phyloP scores from a whole-genome alignment of 306 rosid genomes.

The Biancaea sappan region DNA sequence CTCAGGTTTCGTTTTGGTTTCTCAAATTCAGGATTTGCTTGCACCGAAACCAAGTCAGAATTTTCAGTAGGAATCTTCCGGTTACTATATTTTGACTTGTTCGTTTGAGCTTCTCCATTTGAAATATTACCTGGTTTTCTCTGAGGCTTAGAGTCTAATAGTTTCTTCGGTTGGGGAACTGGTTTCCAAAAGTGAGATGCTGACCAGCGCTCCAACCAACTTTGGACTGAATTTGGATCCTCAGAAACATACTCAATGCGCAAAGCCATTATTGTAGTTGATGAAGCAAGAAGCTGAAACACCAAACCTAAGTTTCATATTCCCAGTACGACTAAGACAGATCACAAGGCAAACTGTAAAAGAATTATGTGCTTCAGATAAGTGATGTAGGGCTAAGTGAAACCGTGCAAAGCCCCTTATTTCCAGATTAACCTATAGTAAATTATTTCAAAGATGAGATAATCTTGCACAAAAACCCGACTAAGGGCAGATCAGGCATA shows the following conservation, averaged over 20 bases:
- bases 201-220: conserved; percentile 86
- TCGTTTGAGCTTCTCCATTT: conserved; percentile 53
- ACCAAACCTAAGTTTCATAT: conserved; percentile 30
- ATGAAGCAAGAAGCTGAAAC: conserved; percentile 66
- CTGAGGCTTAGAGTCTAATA: conserved; percentile 52
- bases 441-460: neutral
- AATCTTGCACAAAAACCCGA: conserved; percentile 7
- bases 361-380: conserved; percentile 4
- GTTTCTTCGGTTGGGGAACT: conserved; percentile 62
- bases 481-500: neutral
- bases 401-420: neutral
- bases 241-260: conserved; percentile 50
- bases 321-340: neutral
- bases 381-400: neutral
- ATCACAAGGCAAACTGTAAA: neutral
- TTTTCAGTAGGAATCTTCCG: conserved; percentile 56
- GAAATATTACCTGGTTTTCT: conserved; percentile 54
- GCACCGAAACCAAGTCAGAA: conserved; percentile 49
- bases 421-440: conserved; percentile 7
- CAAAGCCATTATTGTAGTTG: conserved; percentile 56
- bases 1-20: conserved; percentile 66
- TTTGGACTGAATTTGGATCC: conserved; percentile 64
- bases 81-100: conserved; percentile 59
- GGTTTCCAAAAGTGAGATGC: conserved; percentile 76
- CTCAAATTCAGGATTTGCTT: conserved; percentile 61